These are phyloP conservation scores for Petrea volubilis DNA, from an alignment of 257 asterid genomes.

Conservation along the genomic window DNA sequence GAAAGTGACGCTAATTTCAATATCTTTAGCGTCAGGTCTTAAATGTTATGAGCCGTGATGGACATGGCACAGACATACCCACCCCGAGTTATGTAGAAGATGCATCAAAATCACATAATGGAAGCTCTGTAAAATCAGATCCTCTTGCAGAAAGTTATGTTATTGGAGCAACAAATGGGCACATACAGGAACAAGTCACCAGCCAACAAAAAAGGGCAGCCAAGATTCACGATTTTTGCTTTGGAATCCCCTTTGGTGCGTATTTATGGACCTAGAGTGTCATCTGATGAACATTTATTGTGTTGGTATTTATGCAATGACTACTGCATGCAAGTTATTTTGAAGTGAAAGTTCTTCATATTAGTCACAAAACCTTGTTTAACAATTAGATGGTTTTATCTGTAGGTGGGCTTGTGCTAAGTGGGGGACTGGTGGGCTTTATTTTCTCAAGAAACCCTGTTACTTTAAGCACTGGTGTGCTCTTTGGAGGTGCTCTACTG, in stretches of 20 bases:
- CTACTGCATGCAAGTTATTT: background rate
- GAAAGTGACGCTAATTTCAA: conserved; percentile 22
- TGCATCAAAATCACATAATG: conserved; percentile 44
- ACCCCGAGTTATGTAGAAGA: conserved; percentile 44
- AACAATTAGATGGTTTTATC: conserved; percentile 23
- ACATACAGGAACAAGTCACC: conserved; percentile 33
- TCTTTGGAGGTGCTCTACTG: conserved; percentile 80
- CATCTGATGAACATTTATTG: background rate
- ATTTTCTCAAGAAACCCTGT: conserved; percentile 66
- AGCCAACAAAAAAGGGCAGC: conserved; percentile 62
- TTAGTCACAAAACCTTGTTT: conserved; percentile 1
- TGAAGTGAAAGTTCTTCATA: background rate
- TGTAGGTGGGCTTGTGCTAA: conserved; percentile 77
- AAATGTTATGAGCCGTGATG: conserved; percentile 52
- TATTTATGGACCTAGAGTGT: conserved; percentile 11
- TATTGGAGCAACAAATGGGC: conserved; percentile 39
- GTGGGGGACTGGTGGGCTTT: conserved; percentile 76
- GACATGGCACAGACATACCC: conserved; percentile 34
- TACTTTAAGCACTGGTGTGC: conserved; percentile 59
- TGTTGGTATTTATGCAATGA: background rate
- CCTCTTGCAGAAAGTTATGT: conserved; percentile 36
- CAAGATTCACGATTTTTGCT: conserved; percentile 88
- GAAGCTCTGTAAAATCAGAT: conserved; percentile 41
- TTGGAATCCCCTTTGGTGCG: conserved; percentile 94
- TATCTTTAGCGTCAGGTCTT: conserved; percentile 37